Evolutionary conservation across 129 eudicot genomes (phyloP).

Genomic region (Helichrysum umbraculigerum): DNA sequence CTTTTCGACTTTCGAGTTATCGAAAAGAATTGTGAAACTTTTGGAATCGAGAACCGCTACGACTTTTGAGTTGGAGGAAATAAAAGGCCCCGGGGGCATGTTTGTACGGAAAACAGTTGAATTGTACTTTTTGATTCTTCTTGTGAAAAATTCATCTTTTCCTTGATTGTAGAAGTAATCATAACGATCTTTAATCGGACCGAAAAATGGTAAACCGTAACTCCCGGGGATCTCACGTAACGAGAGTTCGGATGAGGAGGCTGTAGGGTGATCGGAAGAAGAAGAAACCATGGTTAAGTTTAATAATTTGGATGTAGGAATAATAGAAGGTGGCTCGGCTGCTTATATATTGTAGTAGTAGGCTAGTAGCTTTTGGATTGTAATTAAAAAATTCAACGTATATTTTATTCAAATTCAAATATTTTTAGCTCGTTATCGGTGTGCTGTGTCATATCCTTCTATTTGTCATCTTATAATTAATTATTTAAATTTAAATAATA

Average conservation of each 20-base stretch:
- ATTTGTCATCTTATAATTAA: neutral
- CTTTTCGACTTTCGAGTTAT: constrained; percentile 62
- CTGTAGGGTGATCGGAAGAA: constrained; percentile 17
- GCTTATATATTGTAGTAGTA: neutral
- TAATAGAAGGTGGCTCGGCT: neutral
- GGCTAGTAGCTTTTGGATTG: neutral
- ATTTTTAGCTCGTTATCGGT: neutral
- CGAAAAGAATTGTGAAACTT: constrained; percentile 60
- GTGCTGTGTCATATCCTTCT: neutral
- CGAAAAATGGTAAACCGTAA: constrained; percentile 61
- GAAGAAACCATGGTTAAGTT: constrained; percentile 28
- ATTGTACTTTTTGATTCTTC: constrained; percentile 51
- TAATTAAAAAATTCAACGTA: neutral
- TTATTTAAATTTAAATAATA: too few relatives aligned
- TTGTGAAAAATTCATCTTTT: constrained; percentile 48
- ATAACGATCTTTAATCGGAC: constrained; percentile 53
- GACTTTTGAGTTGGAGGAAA: constrained; percentile 41
- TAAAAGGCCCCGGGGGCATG: constrained; percentile 49
- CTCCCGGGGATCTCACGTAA: constrained; percentile 56
- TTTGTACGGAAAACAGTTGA: constrained; percentile 56
- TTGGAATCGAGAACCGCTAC: constrained; percentile 53
- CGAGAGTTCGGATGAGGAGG: constrained; percentile 32
- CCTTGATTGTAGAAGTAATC: constrained; percentile 73
- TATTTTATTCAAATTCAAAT: neutral
- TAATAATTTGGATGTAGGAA: constrained; percentile 6